Base-by-base conservation (phyloP, 305 asterid genomes). In the Fraxinus paxiana region DNA sequence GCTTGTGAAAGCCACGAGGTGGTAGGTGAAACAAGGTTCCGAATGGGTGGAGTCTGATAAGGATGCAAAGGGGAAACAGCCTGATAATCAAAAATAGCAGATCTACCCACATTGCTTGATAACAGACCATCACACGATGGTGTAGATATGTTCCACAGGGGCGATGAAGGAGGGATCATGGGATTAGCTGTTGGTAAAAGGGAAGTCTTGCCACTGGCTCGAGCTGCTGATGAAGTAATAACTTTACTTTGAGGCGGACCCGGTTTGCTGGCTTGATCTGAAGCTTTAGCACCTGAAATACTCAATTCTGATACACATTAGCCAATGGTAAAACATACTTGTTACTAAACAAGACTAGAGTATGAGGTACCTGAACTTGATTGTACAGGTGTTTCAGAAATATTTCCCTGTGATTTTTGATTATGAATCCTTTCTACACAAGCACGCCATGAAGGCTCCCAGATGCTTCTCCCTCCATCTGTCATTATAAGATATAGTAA, bases 371-470 rank as follows among this genome's bases (percentile, higher is more conserved):
- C 97, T 88, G 97, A 82, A 76, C 88, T 91, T 37, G 92, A 75
- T 83, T 88, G 92, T 28, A 84, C 61, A 70, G 97, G 95, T 71
- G 91, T 92, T 82, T 89, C 97, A 84, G 83, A 73, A 84, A 82
- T 90, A 82, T 77, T 85, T 73, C 90, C 87, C 17, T 69, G 88
- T 38, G 91, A 82, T 82, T 91, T 91, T 82, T 88, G 91, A 81
- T 88, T 86, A 77, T 84, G 93, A 83, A 85, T 80, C 89, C 88
- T 91, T 80, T 96, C 97, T 71, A 88, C 90, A 84, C 92, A 95
- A 80, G 91, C 89, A 84, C 91, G 97, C 99, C 99, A 96, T 46
- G 96, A 86, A 75, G 91, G 87, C 87, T 95, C 99, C 99, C 99
- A 96, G 79, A 82, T 26, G 77, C 85, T 89, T 92, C 95, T 91